Percentiles rank a stretch among this genome's conserved stretches.
Evolutionary conservation across 2,329 filamentous ascomycete genomes (phyloP).

Genomic region (Fusarium graminum): DNA sequence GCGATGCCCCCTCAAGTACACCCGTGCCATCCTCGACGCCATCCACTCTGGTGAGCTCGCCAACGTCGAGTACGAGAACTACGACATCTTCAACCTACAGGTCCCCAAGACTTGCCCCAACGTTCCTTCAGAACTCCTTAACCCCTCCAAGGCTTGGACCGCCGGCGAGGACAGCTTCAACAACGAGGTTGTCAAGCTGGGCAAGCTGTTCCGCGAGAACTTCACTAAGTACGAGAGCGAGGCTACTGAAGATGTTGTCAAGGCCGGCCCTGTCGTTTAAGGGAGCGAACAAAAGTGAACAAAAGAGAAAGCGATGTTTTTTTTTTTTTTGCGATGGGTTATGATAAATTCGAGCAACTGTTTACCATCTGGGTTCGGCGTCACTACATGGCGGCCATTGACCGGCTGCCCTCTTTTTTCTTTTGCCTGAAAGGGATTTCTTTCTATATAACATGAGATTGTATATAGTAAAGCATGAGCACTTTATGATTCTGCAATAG

Average conservation of each 20-base stretch:
- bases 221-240: slow-evolving; percentile 95
- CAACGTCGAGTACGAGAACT: slow-evolving; percentile 92
- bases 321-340: slow-evolving; percentile 44
- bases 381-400: slow-evolving; percentile 48
- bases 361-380: slow-evolving; percentile 48
- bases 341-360: slow-evolving; percentile 43
- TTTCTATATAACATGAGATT: slow-evolving; percentile 44
- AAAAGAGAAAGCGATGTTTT: slow-evolving; percentile 41
- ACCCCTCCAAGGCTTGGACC: slow-evolving; percentile 94
- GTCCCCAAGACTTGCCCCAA: slow-evolving; percentile 93
- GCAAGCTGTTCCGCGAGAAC: slow-evolving; percentile 91
- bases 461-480: slow-evolving; percentile 47
- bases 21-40: slow-evolving; percentile 95
- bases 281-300: slow-evolving; percentile 14
- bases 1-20: slow-evolving; percentile 98
- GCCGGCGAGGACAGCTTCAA: slow-evolving; percentile 84
- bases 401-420: slow-evolving; percentile 45
- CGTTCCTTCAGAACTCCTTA: slow-evolving; percentile 92
- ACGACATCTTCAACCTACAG: slow-evolving; percentile 95
- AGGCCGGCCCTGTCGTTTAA: slow-evolving; percentile 67
- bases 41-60: slow-evolving; percentile 98
- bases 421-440: slow-evolving; percentile 37
- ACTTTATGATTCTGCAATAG: slow-evolving; percentile 48
- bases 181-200: slow-evolving; percentile 90
- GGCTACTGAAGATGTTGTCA: slow-evolving; percentile 83